Evolutionary conservation across 768 basidiomycete species (phyloP).

Genomic region (Kwoniella europaea): DNA sequence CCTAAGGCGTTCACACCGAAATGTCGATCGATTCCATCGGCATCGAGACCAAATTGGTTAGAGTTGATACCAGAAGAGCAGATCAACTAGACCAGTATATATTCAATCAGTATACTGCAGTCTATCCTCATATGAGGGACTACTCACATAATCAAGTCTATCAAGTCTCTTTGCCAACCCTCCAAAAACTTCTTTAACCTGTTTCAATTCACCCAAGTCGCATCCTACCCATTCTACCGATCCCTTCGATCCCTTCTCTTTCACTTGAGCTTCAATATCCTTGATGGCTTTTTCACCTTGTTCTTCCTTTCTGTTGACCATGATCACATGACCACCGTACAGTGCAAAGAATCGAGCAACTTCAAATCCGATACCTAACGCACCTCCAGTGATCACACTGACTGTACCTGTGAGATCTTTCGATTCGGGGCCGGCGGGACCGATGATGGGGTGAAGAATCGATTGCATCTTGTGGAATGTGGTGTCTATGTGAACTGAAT

Average conservation of each 20-base stretch:
- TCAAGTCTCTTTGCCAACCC: constrained; percentile 39
- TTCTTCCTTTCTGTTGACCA: constrained; percentile 55
- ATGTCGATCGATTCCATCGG: constrained; percentile 49
- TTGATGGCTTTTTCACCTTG: constrained; percentile 54
- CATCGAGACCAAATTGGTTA: constrained; percentile 44
- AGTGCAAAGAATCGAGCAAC: constrained; percentile 46
- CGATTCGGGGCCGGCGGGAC: constrained; percentile 46
- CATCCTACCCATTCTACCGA: constrained; percentile 47
- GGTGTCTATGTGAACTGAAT: not conserved
- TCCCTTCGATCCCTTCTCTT: constrained; percentile 37
- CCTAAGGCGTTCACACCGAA: constrained; percentile 59
- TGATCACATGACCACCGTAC: constrained; percentile 45
- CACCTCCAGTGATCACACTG: constrained; percentile 46
- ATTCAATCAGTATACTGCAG: not conserved
- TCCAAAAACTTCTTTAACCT: constrained; percentile 51
- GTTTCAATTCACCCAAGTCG: constrained; percentile 47
- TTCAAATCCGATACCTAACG: constrained; percentile 38
- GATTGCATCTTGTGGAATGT: constrained; percentile 41
- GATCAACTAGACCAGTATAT: constrained; percentile 34
- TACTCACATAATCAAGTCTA: constrained; percentile 49
- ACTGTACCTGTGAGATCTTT: constrained; percentile 45
- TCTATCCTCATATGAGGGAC: not conserved
- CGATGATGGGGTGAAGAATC: constrained; percentile 50
- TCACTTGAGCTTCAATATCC: constrained; percentile 41
- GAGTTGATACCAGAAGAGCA: constrained; percentile 49